Conservation (phyloP, 2,329 filamentous ascomycete species). For the Kalaharituber pfeilii region DNA sequence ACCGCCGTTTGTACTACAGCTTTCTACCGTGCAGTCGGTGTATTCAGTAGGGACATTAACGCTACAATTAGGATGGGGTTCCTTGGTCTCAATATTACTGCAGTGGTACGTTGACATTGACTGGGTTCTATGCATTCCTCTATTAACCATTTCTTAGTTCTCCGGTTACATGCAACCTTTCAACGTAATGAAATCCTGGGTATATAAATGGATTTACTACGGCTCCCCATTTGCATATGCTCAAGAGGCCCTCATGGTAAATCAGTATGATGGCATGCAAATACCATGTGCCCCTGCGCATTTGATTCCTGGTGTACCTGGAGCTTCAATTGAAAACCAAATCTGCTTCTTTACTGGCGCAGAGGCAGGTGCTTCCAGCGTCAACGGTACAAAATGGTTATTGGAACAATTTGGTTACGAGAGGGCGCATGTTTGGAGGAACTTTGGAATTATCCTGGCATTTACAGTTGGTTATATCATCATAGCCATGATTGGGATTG, state of each 20-base stretch:
- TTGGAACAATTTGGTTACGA: conserved; percentile 39
- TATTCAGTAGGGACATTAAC: conserved; percentile 45
- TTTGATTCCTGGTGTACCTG: conserved; percentile 43
- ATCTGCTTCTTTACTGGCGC: conserved; percentile 43
- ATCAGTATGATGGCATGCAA: conserved; percentile 41
- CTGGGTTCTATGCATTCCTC: conserved; percentile 51
- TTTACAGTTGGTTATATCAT: conserved; percentile 58
- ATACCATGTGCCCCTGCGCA: conserved; percentile 44
- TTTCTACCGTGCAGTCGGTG: conserved; percentile 49
- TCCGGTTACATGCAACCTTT: conserved; percentile 30
- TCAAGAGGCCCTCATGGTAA: conserved; percentile 50
- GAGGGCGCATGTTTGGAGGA: conserved; percentile 46
- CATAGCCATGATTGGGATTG: conserved; percentile 52
- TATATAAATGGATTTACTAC: conserved; percentile 40
- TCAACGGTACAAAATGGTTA: conserved; percentile 40
- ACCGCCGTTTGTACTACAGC: conserved; percentile 45
- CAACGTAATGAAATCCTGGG: background rate
- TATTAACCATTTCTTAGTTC: too few species aligned
- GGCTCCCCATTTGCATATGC: conserved; percentile 38
- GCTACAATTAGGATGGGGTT: conserved; percentile 49
- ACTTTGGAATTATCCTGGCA: conserved; percentile 61
- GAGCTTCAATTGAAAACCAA: conserved; percentile 22
- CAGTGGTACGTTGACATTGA: too few species aligned
- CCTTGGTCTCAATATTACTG: conserved; percentile 44
- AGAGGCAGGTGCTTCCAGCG: conserved; percentile 32